Base-by-base conservation (phyloP, 805 yeast species). In the Wickerhamiella galacta region DNA sequence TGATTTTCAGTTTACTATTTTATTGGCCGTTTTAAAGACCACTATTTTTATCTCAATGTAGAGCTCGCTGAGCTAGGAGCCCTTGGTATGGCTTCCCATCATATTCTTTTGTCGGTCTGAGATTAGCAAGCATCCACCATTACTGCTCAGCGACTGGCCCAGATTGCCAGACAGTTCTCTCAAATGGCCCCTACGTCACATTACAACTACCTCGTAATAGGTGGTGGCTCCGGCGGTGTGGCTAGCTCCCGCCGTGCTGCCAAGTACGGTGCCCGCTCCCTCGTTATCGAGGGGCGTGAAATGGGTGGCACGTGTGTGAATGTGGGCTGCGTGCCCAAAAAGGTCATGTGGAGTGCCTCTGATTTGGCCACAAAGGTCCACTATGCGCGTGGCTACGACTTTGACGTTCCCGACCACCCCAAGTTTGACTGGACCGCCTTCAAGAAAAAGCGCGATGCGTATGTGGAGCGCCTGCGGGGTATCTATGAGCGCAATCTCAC, bases 221-320 rank as follows among this genome's bases (percentile, higher is more conserved):
- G 99, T 33, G 99, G 98, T 37, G 99, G 99, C 10, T 82, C 95
- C 23, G 99, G 96, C 30, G 99, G 99, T 45, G 95, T 90, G 28
- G 95, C 98, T n/a, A 75, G 92, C 15, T 92, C 95, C 11, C 74
- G 99, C 57, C 72, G 96, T 48, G 96, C 98, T 9, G 95, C 96
- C 23, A 42, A 49, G 20, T 72, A 85, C 46, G 98, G 98, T 17
- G 93, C 92, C 17, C 81, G 82, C 45, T 75, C 90, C 1, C 61
- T 85, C 33, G 51, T 90, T 15, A 65, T 90, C 34, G 98, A 90
- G 57, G 71, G 80, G 25, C 70, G 72, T 33, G 75, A 51, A 21
- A 67, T 90, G 58, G 98, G 98, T 38, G 99, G 99, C 19, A 90
- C 98, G 26, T 90, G 99, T 68, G 99, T 90, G 40, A 90, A 90